Percentiles rank a stretch among this genome's conserved stretches.
Evolutionary conservation across 352 stramenopile species (phyloP).

Genomic region (Hyaloperonospora arabidopsidis): DNA sequence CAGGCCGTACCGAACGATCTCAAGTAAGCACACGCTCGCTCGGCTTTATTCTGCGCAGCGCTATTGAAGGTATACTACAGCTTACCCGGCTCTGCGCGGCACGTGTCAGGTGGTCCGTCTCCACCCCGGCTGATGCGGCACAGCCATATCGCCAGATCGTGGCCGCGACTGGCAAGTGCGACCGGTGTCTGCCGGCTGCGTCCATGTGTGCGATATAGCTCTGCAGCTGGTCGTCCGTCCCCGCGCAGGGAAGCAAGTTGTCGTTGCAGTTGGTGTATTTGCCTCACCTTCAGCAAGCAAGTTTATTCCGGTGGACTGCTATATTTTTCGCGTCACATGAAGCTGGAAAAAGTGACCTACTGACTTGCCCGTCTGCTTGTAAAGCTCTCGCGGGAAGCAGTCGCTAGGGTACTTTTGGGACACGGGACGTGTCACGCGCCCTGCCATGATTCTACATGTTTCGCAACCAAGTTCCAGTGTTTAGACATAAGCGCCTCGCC

Average conservation of each 20-base stretch:
- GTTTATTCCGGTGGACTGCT: too few relatives aligned
- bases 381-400: conserved; percentile 7
- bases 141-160: conserved; percentile 9
- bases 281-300: too few relatives aligned
- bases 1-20: background rate
- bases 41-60: background rate
- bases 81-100: conserved; percentile 20
- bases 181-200: background rate
- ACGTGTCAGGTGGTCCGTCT: conserved; percentile 29
- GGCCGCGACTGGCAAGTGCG: conserved; percentile 11
- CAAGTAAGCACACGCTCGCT: background rate
- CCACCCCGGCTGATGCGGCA: conserved; percentile 22
- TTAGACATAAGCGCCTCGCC: too few relatives aligned
- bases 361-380: background rate
- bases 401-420: conserved; percentile 20
- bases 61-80: conserved; percentile 22
- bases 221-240: too few relatives aligned
- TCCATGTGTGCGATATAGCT: too few relatives aligned
- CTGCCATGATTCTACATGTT: background rate
- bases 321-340: conserved; percentile 8
- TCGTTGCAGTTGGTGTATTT: too few relatives aligned
- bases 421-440: conserved; percentile 17
- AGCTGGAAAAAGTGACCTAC: background rate
- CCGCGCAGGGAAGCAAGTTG: too few relatives aligned
- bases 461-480: too few relatives aligned